Percentiles rank a stretch among this genome's conserved stretches.
These are phyloP conservation scores for Apiotrichum laibachii DNA, from an alignment of 1,284 basidiomycete genomes.

Conservation along the genomic window DNA sequence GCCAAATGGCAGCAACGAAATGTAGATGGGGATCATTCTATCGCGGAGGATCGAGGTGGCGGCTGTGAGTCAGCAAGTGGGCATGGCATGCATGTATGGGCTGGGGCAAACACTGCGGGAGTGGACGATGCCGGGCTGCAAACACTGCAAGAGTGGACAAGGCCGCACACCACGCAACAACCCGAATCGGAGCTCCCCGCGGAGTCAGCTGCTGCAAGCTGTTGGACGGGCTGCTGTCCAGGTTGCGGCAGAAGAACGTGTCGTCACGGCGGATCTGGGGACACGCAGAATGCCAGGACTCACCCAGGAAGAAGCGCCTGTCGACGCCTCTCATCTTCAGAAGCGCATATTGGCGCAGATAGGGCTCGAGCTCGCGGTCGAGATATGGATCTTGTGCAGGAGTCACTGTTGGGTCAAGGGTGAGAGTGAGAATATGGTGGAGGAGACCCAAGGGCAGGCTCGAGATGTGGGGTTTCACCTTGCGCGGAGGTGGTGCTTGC, in stretches of 20 bases:
- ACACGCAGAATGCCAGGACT: conserved; percentile 4
- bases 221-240: too few species aligned
- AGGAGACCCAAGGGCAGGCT: conserved; percentile 35
- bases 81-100: background rate
- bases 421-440: conserved; percentile 34
- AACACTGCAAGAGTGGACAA: too few species aligned
- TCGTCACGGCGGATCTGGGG: too few species aligned
- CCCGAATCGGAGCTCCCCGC: too few species aligned
- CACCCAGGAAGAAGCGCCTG: conserved; percentile 41
- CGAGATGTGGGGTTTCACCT: background rate
- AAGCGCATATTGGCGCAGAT: conserved; percentile 31
- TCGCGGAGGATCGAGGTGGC: conserved; percentile 36
- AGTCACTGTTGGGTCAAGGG: conserved; percentile 36
- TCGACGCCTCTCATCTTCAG: conserved; percentile 36
- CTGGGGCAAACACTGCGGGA: background rate
- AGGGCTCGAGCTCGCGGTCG: conserved; percentile 35
- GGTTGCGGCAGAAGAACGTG: too few species aligned
- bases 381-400: conserved; percentile 25
- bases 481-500: background rate
- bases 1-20: conserved; percentile 20
- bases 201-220: too few species aligned
- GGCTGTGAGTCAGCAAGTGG: conserved; percentile 21
- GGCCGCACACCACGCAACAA: too few species aligned
- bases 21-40: conserved; percentile 25
- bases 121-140: too few species aligned